Evolutionary conservation across 768 basidiomycete species (phyloP).

Genomic region (Tremella mesenterica): DNA sequence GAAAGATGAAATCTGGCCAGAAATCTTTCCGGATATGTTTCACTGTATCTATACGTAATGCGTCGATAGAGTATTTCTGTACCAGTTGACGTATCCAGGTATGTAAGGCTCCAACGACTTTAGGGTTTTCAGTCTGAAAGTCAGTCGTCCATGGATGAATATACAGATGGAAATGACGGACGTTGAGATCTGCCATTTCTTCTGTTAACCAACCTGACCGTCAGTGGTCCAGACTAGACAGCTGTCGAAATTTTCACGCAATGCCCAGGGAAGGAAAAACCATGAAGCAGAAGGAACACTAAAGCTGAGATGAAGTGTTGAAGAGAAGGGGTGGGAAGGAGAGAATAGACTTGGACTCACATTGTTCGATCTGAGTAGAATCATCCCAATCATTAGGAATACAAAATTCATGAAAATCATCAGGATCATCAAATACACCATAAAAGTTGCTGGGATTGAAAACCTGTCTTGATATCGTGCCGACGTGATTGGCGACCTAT

Average conservation of each 20-base stretch:
- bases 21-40: slow-evolving; percentile 49
- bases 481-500: slow-evolving; percentile 72
- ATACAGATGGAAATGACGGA: neutral
- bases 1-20: slow-evolving; percentile 65
- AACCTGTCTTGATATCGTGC: slow-evolving; percentile 53
- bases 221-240: too few relatives aligned
- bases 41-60: slow-evolving; percentile 64
- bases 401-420: slow-evolving; percentile 63
- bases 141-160: slow-evolving; percentile 46
- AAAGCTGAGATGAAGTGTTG: too few relatives aligned
- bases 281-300: too few relatives aligned
- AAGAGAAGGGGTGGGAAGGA: too few relatives aligned
- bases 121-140: slow-evolving; percentile 63
- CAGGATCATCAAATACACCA: slow-evolving; percentile 45
- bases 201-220: slow-evolving; percentile 70
- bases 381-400: slow-evolving; percentile 58
- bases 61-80: slow-evolving; percentile 64
- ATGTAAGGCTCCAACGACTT: slow-evolving; percentile 57
- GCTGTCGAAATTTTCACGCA: too few relatives aligned
- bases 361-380: slow-evolving; percentile 59
- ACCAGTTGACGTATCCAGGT: slow-evolving; percentile 64
- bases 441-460: slow-evolving; percentile 49
- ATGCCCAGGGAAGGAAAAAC: too few relatives aligned
- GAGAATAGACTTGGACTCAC: slow-evolving; percentile 44
- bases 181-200: slow-evolving; percentile 49